Evolutionary conservation across 495 filamentous ascomycete genomes (phyloP), one percentile per base, ranked within the genome.

Genomic region (Daldinia concentrica): DNA sequence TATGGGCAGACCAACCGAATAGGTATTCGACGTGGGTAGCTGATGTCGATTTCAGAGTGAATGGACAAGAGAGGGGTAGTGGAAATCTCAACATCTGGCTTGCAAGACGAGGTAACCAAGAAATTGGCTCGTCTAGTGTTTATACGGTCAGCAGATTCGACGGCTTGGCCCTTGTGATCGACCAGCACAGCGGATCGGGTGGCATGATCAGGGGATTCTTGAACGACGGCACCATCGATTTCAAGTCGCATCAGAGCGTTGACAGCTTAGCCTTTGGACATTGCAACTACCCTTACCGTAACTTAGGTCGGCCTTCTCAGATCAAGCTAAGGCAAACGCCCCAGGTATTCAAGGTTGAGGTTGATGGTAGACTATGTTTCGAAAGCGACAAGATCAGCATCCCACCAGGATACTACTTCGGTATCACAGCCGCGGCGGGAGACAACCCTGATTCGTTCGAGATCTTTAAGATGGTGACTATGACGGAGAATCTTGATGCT

Each of bases 61-160:
- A 87, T 56, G 95, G 95, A 4, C 91, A 90, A 14, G 95, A 98
- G 79, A 84, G 93, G 72, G 93, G 89, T 34, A 88, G 91, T 30
- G 95, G 95, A 50, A 98, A 96, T 80, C 85, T 99, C 65, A 93
- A 97, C 76, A 82, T 99, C 70, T 99, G 96, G 96, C 93, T 95
- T 77, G 89, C 88, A 17, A 90, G 91, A 68, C 88, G 92, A 58
- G 92, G 92, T 51, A 81, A 86, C 69, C 78, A 82, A 69, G 82
- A 82, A 19, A 81, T 96, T 60, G 89, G 89, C 56, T 84, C 89
- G 4, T 84, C 88, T 17, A 94, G 91, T 77, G 87, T 98, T 63
- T 97, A 97, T 77, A 95, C 92, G 5, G 88, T 90, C 27, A 88
- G 87, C 27, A 84, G 85, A 43, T 98, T 95, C 70, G 95, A 99